These are phyloP conservation scores for Alternaria sp. DNA, from an alignment of 2,329 filamentous ascomycete species.

Conservation along the genomic window DNA sequence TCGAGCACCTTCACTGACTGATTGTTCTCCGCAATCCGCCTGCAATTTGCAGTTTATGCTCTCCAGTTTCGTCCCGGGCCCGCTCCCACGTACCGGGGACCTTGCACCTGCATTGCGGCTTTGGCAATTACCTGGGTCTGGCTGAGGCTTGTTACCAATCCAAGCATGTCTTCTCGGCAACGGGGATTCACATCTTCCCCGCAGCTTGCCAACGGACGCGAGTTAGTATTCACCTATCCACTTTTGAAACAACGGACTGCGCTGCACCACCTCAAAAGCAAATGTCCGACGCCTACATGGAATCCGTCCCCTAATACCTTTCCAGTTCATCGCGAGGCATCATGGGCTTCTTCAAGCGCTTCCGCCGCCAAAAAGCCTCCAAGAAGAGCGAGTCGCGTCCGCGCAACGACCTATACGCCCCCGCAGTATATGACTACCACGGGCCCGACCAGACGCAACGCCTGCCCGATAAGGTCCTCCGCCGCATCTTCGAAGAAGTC, in stretches of 20 bases:
- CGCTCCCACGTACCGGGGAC: constrained; percentile 3
- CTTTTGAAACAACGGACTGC: constrained; percentile 14
- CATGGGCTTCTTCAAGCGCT: constrained; percentile 60
- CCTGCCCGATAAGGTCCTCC: constrained; percentile 73
- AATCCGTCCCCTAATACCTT: constrained; percentile 20
- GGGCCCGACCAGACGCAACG: constrained; percentile 53
- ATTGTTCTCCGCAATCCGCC: background rate
- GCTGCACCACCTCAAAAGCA: constrained; percentile 23
- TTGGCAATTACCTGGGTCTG: constrained; percentile 3
- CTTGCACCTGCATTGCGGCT: constrained; percentile 8
- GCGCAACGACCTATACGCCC: constrained; percentile 40
- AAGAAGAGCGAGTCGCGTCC: constrained; percentile 44
- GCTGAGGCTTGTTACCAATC: constrained; percentile 12
- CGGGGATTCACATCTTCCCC: constrained; percentile 30
- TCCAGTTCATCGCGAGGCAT: constrained; percentile 40
- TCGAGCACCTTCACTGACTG: constrained; percentile 11
- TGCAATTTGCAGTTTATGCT: constrained; percentile 13
- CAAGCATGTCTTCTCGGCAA: constrained; percentile 37
- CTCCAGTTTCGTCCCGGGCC: constrained; percentile 1
- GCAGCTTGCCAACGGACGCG: constrained; percentile 29
- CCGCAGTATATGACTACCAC: constrained; percentile 35
- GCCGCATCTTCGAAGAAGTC: constrained; percentile 78
- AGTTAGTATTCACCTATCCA: constrained; percentile 31
- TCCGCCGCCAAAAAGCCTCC: constrained; percentile 53
- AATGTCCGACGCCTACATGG: constrained; percentile 20